Evolutionary conservation across 2,329 filamentous ascomycete genomes (phyloP).

Genomic region (Penicillium digitatum): DNA sequence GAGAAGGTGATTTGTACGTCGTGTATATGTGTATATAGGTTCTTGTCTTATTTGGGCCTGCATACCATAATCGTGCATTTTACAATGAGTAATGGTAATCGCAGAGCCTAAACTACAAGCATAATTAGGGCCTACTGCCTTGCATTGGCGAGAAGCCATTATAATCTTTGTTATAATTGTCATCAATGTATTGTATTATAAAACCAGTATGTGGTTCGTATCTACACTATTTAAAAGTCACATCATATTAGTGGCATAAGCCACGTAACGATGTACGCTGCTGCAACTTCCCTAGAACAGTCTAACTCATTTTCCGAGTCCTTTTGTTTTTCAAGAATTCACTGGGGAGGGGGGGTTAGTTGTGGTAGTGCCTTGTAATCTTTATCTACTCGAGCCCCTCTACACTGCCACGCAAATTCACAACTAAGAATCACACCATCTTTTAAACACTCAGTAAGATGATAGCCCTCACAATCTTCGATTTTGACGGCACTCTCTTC

Average conservation of each 20-base stretch:
- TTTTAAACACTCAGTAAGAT: not conserved
- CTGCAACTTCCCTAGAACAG: not conserved
- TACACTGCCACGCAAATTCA: not conserved
- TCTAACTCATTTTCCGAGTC: not conserved
- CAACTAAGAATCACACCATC: not conserved
- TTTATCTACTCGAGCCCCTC: not conserved
- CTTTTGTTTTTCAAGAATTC: too few species aligned
- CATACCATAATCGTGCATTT: not conserved
- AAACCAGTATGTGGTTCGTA: not conserved
- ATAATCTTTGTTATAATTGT: not conserved
- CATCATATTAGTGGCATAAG: not conserved
- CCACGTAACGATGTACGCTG: not conserved
- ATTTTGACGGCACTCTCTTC: slow-evolving; percentile 20
- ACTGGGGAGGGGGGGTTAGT: not conserved
- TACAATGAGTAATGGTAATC: not conserved
- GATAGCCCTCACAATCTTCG: slow-evolving; percentile 14
- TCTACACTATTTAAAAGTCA: not conserved
- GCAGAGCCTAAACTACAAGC: not conserved
- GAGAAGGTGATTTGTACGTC: not conserved
- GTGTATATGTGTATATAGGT: not conserved
- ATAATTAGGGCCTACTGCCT: not conserved
- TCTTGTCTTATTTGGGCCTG: too few species aligned
- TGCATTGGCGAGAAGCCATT: not conserved
- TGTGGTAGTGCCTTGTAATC: not conserved
- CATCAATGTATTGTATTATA: too few species aligned